Percentiles rank a stretch among this genome's conserved stretches.
Evolutionary conservation across 306 rosid genomes (phyloP).

Genomic region (Pyrus pyrifolia): DNA sequence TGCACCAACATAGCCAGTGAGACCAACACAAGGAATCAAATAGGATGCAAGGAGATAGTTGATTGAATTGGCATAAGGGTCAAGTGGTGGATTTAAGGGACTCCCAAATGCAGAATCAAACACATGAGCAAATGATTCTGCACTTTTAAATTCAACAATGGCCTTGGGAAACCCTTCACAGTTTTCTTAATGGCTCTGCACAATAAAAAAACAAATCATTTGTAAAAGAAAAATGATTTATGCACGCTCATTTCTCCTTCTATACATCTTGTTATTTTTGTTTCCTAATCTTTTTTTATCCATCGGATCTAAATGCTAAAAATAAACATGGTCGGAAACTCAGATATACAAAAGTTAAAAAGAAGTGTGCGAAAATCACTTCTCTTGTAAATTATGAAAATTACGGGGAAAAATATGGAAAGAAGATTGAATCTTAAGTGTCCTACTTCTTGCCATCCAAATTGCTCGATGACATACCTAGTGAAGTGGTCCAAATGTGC

Average conservation of each 20-base stretch:
- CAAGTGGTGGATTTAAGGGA: constrained; percentile 47
- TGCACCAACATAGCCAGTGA: constrained; percentile 75
- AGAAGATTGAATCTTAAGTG: constrained; percentile 43
- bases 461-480: constrained; percentile 39
- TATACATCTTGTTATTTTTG: too few species aligned
- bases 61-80: constrained; percentile 48
- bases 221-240: too few species aligned
- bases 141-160: constrained; percentile 56
- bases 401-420: too few species aligned
- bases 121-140: constrained; percentile 37
- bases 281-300: too few species aligned
- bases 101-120: constrained; percentile 47
- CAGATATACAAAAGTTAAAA: too few species aligned
- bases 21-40: constrained; percentile 73
- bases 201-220: too few species aligned
- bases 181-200: constrained; percentile 52
- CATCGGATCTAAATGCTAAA: too few species aligned
- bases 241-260: too few species aligned
- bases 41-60: constrained; percentile 71
- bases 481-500: constrained; percentile 27
- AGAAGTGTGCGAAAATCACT: too few species aligned
- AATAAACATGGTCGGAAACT: too few species aligned
- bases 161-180: constrained; percentile 72
- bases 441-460: constrained; percentile 64
- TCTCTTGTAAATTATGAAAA: background rate